Conservation (phyloP, 768 basidiomycete species). For the Kwoniella heveanensis region DNA sequence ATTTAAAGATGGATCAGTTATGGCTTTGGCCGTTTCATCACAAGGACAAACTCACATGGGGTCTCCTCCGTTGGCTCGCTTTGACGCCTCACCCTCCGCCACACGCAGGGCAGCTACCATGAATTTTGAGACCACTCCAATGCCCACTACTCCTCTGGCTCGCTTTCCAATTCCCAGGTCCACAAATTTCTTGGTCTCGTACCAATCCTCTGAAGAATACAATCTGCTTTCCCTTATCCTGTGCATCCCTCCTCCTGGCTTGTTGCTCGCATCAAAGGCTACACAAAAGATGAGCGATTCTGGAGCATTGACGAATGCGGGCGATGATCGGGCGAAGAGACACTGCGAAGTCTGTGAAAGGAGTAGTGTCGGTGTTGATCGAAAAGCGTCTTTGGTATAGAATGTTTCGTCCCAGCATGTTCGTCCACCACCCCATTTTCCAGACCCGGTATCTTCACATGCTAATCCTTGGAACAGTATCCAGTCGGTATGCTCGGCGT, state of each 20-base stretch:
- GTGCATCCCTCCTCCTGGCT: slow-evolving; percentile 54
- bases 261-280: slow-evolving; percentile 67
- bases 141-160: slow-evolving; percentile 83
- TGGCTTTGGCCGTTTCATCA: no score
- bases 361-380: slow-evolving; percentile 64
- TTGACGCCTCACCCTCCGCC: slow-evolving; percentile 57
- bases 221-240: slow-evolving; percentile 67
- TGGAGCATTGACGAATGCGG: slow-evolving; percentile 75
- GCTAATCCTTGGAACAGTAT: slow-evolving; percentile 52
- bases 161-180: slow-evolving; percentile 81
- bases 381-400: slow-evolving; percentile 83
- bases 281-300: slow-evolving; percentile 83
- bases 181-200: slow-evolving; percentile 68
- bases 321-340: slow-evolving; percentile 84
- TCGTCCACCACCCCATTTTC: slow-evolving; percentile 53
- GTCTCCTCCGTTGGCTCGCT: slow-evolving; percentile 42
- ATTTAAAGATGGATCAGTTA: no score
- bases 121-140: slow-evolving; percentile 90
- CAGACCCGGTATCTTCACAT: slow-evolving; percentile 50
- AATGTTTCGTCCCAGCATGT: slow-evolving; percentile 69
- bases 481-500: slow-evolving; percentile 67
- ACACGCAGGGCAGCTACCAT: slow-evolving; percentile 88
- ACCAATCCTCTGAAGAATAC: slow-evolving; percentile 84
- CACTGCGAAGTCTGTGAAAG: slow-evolving; percentile 74
- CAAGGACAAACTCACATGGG: slow-evolving; percentile 44